Conservation (phyloP, 1,284 basidiomycete species). For the Trichosporon faecale region DNA sequence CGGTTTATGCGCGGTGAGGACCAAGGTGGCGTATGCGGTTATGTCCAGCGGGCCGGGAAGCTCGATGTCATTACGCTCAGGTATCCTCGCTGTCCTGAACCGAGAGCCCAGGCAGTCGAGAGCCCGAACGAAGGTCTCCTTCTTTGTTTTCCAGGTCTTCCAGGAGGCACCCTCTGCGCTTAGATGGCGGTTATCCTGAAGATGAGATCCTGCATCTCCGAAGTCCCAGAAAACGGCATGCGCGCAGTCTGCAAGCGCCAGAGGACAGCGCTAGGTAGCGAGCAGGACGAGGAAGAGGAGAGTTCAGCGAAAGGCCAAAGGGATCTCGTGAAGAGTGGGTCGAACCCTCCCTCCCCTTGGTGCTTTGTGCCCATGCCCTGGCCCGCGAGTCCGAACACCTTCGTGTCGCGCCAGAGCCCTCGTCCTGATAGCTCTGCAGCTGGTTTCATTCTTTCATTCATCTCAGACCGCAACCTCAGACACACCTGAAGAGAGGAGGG, state of each 20-base stretch:
- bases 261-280: too few species aligned
- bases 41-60: neutral
- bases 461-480: neutral
- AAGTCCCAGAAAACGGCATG: neutral
- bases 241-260: too few species aligned
- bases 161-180: neutral
- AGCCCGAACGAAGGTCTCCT: conserved; percentile 1
- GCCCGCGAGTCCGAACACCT: neutral
- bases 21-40: neutral
- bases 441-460: neutral
- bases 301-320: neutral
- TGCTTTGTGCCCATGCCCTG: neutral
- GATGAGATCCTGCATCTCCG: neutral
- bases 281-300: neutral
- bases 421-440: neutral
- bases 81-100: neutral
- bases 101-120: neutral
- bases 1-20: neutral
- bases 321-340: neutral
- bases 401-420: neutral
- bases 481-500: too few species aligned
- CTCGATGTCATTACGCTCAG: neutral
- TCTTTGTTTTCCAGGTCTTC: neutral
- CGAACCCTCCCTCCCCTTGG: too few species aligned
- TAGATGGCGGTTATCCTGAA: neutral